Conservation (phyloP, 2,329 filamentous ascomycete genomes). For the Cercospora sp. region DNA sequence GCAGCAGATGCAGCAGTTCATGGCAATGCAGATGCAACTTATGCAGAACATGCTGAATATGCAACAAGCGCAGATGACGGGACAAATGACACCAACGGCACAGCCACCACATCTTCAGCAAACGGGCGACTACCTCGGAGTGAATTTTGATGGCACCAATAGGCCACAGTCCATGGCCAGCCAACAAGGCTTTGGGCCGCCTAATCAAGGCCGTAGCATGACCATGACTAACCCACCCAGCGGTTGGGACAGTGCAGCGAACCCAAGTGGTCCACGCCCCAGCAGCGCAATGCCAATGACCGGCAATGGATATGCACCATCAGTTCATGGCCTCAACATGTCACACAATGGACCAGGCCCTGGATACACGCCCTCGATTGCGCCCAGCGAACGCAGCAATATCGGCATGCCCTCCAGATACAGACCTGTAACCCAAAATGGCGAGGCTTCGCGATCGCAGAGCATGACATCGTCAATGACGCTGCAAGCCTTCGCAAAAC, state of each 20-base stretch:
- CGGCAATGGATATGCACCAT: conserved; percentile 34
- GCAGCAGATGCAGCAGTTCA: conserved; percentile 42
- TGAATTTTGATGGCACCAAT: conserved; percentile 24
- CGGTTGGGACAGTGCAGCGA: conserved; percentile 31
- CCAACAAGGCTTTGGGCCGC: conserved; percentile 30
- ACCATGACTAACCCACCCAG: conserved; percentile 72
- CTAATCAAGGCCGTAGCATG: conserved; percentile 61
- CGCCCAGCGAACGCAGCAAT: conserved; percentile 93
- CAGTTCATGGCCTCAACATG: conserved; percentile 43
- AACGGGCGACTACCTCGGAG: conserved; percentile 30
- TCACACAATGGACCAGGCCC: conserved; percentile 41
- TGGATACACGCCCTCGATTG: conserved; percentile 85
- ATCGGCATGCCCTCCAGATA: conserved; percentile 87
- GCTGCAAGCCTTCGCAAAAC: conserved; percentile 33
- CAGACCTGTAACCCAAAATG: conserved; percentile 67
- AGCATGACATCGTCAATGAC: conserved; percentile 39
- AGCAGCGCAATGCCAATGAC: conserved; percentile 39
- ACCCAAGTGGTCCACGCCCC: conserved; percentile 48
- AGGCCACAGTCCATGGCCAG: conserved; percentile 50
- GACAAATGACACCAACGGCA: conserved; percentile 16
- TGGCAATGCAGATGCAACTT: conserved; percentile 43
- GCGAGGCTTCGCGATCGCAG: conserved; percentile 41
- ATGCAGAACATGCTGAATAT: conserved; percentile 44
- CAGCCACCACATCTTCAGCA: conserved; percentile 19
- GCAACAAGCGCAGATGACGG: conserved; percentile 37